Percentiles rank a stretch among this genome's conserved stretches.
These are phyloP conservation scores for Ceratobasidium sp. DNA, from an alignment of 1,284 basidiomycete species.

Conservation along the genomic window DNA sequence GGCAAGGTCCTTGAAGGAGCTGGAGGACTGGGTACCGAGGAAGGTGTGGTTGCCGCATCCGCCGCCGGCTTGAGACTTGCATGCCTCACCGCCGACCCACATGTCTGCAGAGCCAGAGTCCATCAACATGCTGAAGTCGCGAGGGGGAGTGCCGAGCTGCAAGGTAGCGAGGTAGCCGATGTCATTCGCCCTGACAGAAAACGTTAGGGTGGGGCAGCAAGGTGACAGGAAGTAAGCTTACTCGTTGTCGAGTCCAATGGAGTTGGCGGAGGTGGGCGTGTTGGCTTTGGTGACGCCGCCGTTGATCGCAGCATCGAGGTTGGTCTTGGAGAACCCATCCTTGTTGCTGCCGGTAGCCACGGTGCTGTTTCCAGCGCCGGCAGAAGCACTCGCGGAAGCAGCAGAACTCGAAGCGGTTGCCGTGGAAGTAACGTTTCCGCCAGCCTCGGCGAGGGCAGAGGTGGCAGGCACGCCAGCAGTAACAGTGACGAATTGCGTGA, in stretches of 20 bases:
- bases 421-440: slow-evolving; percentile 5
- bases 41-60: slow-evolving; percentile 66
- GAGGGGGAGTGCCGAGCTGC: slow-evolving; percentile 80
- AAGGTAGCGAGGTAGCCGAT: slow-evolving; percentile 75
- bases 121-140: slow-evolving; percentile 78
- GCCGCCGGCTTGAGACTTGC: slow-evolving; percentile 60
- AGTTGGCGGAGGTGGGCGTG: slow-evolving; percentile 64
- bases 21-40: slow-evolving; percentile 73
- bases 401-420: neutral
- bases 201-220: slow-evolving; percentile 47
- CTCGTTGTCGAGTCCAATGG: slow-evolving; percentile 80
- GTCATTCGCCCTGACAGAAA: slow-evolving; percentile 55
- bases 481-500: slow-evolving; percentile 19
- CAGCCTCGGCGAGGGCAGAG: slow-evolving; percentile 13
- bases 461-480: slow-evolving; percentile 1
- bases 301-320: slow-evolving; percentile 56
- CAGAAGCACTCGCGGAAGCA: slow-evolving; percentile 35
- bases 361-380: slow-evolving; percentile 45
- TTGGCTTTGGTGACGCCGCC: slow-evolving; percentile 64
- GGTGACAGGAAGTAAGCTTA: slow-evolving; percentile 52
- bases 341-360: slow-evolving; percentile 22
- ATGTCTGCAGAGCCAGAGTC: slow-evolving; percentile 89
- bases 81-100: slow-evolving; percentile 76
- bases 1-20: slow-evolving; percentile 68
- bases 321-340: slow-evolving; percentile 54